Conservation (phyloP, 164 flowering plant genomes). For the Dillenia suffruticosa region DNA sequence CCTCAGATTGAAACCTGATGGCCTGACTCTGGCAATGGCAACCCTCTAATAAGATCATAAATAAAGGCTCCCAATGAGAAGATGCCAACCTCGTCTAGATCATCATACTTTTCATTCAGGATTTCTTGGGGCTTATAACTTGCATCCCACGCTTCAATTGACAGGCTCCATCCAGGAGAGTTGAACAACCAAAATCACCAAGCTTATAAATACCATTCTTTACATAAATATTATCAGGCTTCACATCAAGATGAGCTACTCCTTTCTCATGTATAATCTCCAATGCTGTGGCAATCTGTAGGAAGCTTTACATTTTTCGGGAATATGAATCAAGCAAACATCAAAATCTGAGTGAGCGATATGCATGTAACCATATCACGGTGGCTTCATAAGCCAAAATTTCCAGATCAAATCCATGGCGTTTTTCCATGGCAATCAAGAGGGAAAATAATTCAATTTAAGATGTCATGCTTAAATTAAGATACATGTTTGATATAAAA, state of each 20-base stretch:
- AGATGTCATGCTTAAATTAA: too few relatives aligned
- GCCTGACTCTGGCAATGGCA: constrained; percentile 76
- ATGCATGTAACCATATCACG: background rate
- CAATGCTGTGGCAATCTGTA: constrained; percentile 82
- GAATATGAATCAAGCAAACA: background rate
- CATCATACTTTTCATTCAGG: constrained; percentile 74
- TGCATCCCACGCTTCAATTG: constrained; percentile 96
- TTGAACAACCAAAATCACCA: constrained; percentile 97
- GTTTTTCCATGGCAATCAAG: too few relatives aligned
- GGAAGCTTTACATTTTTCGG: background rate
- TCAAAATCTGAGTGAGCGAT: background rate
- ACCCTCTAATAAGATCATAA: constrained; percentile 74
- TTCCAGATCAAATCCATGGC: too few relatives aligned
- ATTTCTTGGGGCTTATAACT: constrained; percentile 97
- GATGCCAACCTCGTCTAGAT: constrained; percentile 86
- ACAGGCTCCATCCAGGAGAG: constrained; percentile 65
- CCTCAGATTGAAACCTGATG: constrained; percentile 50
- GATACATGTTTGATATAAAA: too few relatives aligned
- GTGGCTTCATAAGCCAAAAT: too few relatives aligned
- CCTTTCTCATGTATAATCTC: constrained; percentile 75
- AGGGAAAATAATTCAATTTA: too few relatives aligned
- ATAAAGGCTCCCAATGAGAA: constrained; percentile 84
- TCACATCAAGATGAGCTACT: constrained; percentile 82
- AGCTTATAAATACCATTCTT: constrained; percentile 83
- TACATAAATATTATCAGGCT: constrained; percentile 93